These are phyloP conservation scores for Colletotrichum sidae DNA, from an alignment of 2,329 filamentous ascomycete genomes.

Conservation along the genomic window DNA sequence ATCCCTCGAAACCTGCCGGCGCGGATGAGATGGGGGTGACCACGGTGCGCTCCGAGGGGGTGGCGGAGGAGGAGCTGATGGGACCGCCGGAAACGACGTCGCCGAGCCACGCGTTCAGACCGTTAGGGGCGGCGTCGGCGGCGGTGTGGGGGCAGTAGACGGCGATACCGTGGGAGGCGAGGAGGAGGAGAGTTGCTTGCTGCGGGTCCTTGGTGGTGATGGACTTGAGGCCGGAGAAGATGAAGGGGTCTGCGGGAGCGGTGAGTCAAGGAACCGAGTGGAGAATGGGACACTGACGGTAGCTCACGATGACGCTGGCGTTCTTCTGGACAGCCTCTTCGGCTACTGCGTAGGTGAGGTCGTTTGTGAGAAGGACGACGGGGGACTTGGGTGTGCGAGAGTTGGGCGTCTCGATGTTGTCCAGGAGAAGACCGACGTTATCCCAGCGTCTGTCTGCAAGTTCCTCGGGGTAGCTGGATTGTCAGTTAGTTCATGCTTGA, in stretches of 20 bases:
- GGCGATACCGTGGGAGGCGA: slow-evolving; percentile 88
- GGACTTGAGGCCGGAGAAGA: slow-evolving; percentile 92
- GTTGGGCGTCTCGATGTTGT: slow-evolving; percentile 52
- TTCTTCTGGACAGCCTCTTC: slow-evolving; percentile 86
- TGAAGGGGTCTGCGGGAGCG: slow-evolving; percentile 81
- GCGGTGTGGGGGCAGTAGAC: slow-evolving; percentile 98
- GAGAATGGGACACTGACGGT: slow-evolving; percentile 67
- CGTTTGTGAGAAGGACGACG: slow-evolving; percentile 76
- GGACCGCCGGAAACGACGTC: slow-evolving; percentile 76
- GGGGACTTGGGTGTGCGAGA: slow-evolving; percentile 43
- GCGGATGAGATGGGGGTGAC: slow-evolving; percentile 56
- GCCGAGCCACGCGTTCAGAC: slow-evolving; percentile 94
- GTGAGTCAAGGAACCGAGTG: background rate
- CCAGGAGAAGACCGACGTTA: slow-evolving; percentile 87
- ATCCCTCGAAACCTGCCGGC: slow-evolving; percentile 57
- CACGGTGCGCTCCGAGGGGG: slow-evolving; percentile 53
- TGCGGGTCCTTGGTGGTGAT: slow-evolving; percentile 87
- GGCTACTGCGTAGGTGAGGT: slow-evolving; percentile 88
- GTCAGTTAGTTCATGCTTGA: slow-evolving; percentile 5
- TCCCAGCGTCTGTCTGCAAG: slow-evolving; percentile 93
- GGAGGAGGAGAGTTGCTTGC: slow-evolving; percentile 83
- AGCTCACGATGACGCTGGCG: slow-evolving; percentile 86
- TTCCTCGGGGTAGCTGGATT: slow-evolving; percentile 82
- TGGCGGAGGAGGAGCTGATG: slow-evolving; percentile 39
- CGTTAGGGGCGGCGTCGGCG: slow-evolving; percentile 85